These are phyloP conservation scores for Cryoendolithus antarcticus DNA, from an alignment of 2,329 filamentous ascomycete species.

Conservation along the genomic window DNA sequence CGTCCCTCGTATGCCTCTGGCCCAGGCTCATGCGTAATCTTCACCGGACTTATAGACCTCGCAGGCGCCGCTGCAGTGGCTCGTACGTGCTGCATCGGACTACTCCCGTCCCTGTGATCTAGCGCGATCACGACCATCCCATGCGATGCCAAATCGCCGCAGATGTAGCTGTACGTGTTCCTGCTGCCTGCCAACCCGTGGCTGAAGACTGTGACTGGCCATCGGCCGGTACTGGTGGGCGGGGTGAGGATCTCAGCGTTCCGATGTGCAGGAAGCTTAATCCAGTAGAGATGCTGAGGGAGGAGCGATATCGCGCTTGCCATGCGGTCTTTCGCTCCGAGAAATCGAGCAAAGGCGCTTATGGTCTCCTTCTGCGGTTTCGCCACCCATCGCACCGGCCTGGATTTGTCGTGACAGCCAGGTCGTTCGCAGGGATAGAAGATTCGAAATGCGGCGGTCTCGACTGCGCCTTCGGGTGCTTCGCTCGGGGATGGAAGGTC, in stretches of 20 bases:
- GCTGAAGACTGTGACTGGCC: slow-evolving; percentile 77
- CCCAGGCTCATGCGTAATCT: slow-evolving; percentile 46
- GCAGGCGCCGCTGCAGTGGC: slow-evolving; percentile 36
- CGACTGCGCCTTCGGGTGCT: slow-evolving; percentile 42
- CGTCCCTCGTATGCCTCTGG: slow-evolving; percentile 55
- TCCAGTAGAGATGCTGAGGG: slow-evolving; percentile 60
- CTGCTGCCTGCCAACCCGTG: slow-evolving; percentile 71
- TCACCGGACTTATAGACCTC: slow-evolving; percentile 30
- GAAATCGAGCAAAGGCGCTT: slow-evolving; percentile 62
- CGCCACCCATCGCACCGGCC: slow-evolving; percentile 63
- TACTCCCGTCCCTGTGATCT: slow-evolving; percentile 72
- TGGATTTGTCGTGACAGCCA: slow-evolving; percentile 29
- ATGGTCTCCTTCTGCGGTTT: slow-evolving; percentile 63
- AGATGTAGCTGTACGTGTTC: slow-evolving; percentile 76
- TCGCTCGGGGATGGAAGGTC: slow-evolving; percentile 45
- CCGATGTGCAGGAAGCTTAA: slow-evolving; percentile 58
- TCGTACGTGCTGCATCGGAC: slow-evolving; percentile 61
- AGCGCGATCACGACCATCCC: slow-evolving; percentile 70
- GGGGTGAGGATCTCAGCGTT: slow-evolving; percentile 52
- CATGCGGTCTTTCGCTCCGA: slow-evolving; percentile 44
- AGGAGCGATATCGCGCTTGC: slow-evolving; percentile 17
- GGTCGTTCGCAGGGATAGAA: slow-evolving; percentile 58
- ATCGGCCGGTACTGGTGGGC: slow-evolving; percentile 41
- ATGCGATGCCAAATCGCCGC: slow-evolving; percentile 65
- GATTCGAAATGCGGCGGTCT: slow-evolving; percentile 67